phyloP scores from a whole-genome alignment of 371 early-diverging fungal genomes.

The Dentiscutata heterogama region DNA sequence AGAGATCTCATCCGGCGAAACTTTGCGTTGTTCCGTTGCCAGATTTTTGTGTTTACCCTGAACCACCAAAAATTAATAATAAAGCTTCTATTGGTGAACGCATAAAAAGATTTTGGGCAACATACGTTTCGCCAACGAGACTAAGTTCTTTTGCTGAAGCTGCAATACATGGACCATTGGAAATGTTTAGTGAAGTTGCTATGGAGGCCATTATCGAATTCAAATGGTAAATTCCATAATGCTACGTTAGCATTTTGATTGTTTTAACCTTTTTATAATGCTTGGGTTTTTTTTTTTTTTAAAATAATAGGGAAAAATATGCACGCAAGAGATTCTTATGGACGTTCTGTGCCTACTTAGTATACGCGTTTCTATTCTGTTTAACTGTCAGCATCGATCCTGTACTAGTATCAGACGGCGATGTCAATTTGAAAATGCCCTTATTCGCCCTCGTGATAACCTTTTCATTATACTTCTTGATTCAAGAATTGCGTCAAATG shows the following conservation, averaged over 20 bases:
- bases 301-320: constrained; percentile 13
- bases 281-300: not conserved
- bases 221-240: constrained; percentile 6
- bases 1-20: constrained; percentile 30
- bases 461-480: not conserved
- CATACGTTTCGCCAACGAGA: not conserved
- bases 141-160: constrained; percentile 14
- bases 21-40: constrained; percentile 34
- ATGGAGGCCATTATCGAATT: constrained; percentile 39
- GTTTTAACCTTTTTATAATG: not conserved
- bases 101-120: not conserved
- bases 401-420: not conserved
- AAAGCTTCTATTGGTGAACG: not conserved
- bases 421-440: not conserved
- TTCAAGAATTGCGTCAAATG: constrained; percentile 23
- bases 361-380: not conserved
- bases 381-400: not conserved
- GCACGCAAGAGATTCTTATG: not conserved
- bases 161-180: not conserved
- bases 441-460: not conserved
- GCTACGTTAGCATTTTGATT: not conserved
- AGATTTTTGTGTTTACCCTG: constrained; percentile 29
- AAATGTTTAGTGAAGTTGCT: constrained; percentile 33
- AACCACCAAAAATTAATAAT: not conserved
- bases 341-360: not conserved